These are phyloP conservation scores for Colletotrichum sp. DNA, from an alignment of 2,329 filamentous ascomycete genomes.

Conservation along the genomic window DNA sequence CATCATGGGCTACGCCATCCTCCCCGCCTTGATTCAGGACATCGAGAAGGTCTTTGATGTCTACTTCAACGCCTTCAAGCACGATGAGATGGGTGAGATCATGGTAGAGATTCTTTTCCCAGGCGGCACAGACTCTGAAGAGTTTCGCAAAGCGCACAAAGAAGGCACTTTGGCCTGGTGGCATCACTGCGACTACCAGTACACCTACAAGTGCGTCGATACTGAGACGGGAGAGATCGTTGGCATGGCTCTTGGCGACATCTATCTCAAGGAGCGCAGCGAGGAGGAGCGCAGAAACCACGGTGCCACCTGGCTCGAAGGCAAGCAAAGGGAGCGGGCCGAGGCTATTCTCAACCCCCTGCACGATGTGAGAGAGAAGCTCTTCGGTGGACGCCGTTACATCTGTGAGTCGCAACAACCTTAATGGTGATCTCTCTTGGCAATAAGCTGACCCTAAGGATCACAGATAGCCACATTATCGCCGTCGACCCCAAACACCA, in stretches of 20 bases:
- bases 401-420: conserved; percentile 40
- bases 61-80: conserved; percentile 50
- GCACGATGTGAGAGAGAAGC: conserved; percentile 43
- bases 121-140: conserved; percentile 31
- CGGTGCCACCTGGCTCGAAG: conserved; percentile 50
- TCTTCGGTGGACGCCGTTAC: conserved; percentile 42
- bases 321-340: conserved; percentile 45
- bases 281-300: conserved; percentile 47
- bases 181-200: conserved; percentile 43
- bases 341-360: conserved; percentile 46
- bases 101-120: conserved; percentile 50
- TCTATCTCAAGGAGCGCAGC: conserved; percentile 40
- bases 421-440: neutral
- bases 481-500: conserved; percentile 49
- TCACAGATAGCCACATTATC: conserved; percentile 44
- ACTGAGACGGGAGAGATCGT: conserved; percentile 45
- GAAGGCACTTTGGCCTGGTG: conserved; percentile 43
- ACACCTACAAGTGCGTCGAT: conserved; percentile 54
- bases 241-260: conserved; percentile 52
- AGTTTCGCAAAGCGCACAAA: conserved; percentile 48
- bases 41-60: conserved; percentile 50
- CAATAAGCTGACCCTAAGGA: neutral
- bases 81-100: conserved; percentile 39
- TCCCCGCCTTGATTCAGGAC: conserved; percentile 50
- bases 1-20: conserved; percentile 43